Evolutionary conservation across 163 green algal genomes (phyloP), one percentile per base, ranked within the genome.

Genomic region (Chlamydomonas reinhardtii): DNA sequence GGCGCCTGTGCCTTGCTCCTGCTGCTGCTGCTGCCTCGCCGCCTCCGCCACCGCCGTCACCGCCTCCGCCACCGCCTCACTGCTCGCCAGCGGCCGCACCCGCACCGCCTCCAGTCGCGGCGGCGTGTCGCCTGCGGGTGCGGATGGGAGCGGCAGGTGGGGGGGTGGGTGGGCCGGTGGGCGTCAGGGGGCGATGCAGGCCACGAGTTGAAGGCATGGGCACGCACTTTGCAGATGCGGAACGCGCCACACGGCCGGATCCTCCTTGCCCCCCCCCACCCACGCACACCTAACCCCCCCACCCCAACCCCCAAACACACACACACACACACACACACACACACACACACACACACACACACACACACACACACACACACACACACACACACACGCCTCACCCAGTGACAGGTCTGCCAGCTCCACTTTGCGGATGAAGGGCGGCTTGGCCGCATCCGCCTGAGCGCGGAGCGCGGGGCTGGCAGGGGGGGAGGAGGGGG

Each of bases 61-160:
- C 24, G 54, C 34, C 39, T 76, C 78, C 15, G 68, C 34, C 32
- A 32, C 24, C 80, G 80, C 70, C 34, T 35, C 54, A 24, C 70
- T 59, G 9, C 70, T 73, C 70, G 80, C 80, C 80, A 86, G 80
- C 70, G 80, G 80, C 35, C 80, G 32, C 35, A 86, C 54, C 0
- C 80, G 69, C 0, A 86, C 24, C 0, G 80, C 69, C 70, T 86
- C 80, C 1, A 86, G 37, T 0, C 79, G 79, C 52, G 79, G 79
- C 52, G 79, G 68, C 12, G 31, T 76, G 52, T 35, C 54, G 5
- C 79, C 48, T 56, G 48, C 19, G 48, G 1, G 9, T 56, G 48
- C 19, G 48, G 17, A 16, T 54, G 43, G 11, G 6, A 11, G 11
- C 43, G 11, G 43, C 43, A 54, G 6, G 43, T 11, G 43, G 6